Evolutionary conservation across 176 grass and related monocot genomes (phyloP).

Genomic region (Secale cereale): DNA sequence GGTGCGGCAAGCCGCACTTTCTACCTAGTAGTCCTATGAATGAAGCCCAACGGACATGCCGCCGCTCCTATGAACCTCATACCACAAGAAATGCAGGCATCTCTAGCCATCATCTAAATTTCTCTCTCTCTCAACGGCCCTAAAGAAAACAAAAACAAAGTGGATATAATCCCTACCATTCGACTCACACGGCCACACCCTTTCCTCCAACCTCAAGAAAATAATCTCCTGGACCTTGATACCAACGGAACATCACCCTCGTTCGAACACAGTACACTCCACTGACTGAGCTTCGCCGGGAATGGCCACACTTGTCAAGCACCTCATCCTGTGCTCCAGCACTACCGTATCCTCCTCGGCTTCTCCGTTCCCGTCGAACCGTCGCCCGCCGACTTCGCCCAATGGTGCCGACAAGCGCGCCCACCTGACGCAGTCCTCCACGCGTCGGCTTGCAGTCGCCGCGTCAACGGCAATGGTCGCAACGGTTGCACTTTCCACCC

Average conservation of each 20-base stretch:
- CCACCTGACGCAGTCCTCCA: background rate
- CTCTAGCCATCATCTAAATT: background rate
- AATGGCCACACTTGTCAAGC: slow-evolving; percentile 81
- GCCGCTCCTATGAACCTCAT: background rate
- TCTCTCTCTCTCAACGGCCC: background rate
- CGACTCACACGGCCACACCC: background rate
- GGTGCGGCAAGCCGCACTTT: too few species aligned
- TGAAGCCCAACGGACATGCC: too few species aligned
- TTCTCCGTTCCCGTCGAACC: background rate
- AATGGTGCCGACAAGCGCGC: background rate
- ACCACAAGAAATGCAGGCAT: background rate
- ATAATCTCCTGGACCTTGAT: slow-evolving; percentile 17
- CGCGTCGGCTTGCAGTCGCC: slow-evolving; percentile 34
- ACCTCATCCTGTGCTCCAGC: slow-evolving; percentile 66
- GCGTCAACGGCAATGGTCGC: slow-evolving; percentile 37
- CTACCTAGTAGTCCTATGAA: too few species aligned
- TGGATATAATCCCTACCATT: slow-evolving; percentile 34
- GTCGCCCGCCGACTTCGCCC: background rate
- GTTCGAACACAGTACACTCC: background rate
- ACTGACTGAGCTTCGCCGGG: background rate
- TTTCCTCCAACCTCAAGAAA: slow-evolving; percentile 33
- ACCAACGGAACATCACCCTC: background rate
- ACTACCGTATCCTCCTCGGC: slow-evolving; percentile 12
- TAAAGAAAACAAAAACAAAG: background rate
- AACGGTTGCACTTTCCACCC: slow-evolving; percentile 34